Conservation (phyloP, 2,329 filamentous ascomycete genomes). For the Arthrobotrys musiformis region DNA sequence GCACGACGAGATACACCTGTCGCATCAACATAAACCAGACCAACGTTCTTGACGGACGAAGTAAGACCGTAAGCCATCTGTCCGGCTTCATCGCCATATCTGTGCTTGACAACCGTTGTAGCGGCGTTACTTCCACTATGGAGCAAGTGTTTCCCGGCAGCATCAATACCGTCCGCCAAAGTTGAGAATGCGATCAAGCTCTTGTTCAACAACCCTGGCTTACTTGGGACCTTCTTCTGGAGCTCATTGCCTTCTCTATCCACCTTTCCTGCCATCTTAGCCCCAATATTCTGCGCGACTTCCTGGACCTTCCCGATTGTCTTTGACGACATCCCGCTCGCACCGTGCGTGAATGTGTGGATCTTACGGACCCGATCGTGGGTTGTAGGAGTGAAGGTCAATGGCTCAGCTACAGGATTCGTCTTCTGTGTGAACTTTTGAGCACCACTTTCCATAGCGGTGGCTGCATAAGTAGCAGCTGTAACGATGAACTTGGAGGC, state of each 20-base stretch:
- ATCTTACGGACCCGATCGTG: conserved; percentile 88
- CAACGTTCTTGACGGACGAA: conserved; percentile 93
- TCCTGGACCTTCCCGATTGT: conserved; percentile 86
- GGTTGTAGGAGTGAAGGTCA: conserved; percentile 87
- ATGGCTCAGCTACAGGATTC: conserved; percentile 79
- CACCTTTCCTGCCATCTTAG: conserved; percentile 74
- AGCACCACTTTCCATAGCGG: conserved; percentile 79
- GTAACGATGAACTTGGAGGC: conserved; percentile 94
- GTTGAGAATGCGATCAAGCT: conserved; percentile 96
- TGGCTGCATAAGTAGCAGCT: conserved; percentile 80
- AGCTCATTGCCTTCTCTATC: conserved; percentile 62
- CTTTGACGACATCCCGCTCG: conserved; percentile 82
- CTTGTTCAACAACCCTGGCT: conserved; percentile 94
- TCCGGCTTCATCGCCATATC: conserved; percentile 86
- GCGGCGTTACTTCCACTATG: conserved; percentile 80
- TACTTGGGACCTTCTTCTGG: conserved; percentile 70
- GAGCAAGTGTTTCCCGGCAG: conserved; percentile 82
- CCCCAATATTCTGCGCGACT: conserved; percentile 89
- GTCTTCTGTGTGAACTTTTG: conserved; percentile 83
- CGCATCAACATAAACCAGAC: conserved; percentile 95
- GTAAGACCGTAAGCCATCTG: conserved; percentile 79
- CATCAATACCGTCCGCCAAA: conserved; percentile 90
- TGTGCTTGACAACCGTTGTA: conserved; percentile 85
- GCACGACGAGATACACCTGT: conserved; percentile 89
- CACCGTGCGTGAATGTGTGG: conserved; percentile 82